Conservation (phyloP, 345 rosid species). For the Euphorbia pulcherrima region DNA sequence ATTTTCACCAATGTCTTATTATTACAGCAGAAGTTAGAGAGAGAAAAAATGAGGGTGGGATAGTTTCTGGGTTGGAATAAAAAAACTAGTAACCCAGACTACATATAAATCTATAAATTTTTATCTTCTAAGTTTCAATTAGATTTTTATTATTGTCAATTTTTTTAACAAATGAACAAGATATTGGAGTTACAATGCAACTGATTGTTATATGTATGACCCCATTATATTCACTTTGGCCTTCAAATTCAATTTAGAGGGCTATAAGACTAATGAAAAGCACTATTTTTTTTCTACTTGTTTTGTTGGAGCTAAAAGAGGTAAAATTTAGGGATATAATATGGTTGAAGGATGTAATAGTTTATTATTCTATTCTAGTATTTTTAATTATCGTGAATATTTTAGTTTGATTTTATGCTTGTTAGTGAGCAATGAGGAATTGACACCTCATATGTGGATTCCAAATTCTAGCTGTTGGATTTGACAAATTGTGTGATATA, state of each 20-base stretch:
- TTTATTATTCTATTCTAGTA: neutral
- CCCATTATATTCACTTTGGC: constrained; percentile 24
- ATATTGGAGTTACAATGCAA: constrained; percentile 21
- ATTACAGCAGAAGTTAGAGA: constrained; percentile 40
- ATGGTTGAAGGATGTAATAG: constrained; percentile 28
- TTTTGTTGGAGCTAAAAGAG: constrained; percentile 8
- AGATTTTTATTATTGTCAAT: constrained; percentile 29
- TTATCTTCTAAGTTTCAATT: constrained; percentile 24
- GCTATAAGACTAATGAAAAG: constrained; percentile 5
- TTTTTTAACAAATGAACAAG: constrained; percentile 16
- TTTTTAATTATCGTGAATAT: constrained; percentile 7
- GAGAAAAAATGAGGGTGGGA: constrained; percentile 17
- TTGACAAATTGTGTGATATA: constrained; percentile 8
- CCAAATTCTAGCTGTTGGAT: constrained; percentile 18
- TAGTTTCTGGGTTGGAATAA: constrained; percentile 33
- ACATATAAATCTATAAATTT: constrained; percentile 20
- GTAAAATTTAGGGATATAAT: constrained; percentile 13
- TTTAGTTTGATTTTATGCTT: constrained; percentile 6
- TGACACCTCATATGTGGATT: constrained; percentile 22
- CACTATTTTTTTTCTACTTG: neutral
- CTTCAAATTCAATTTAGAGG: constrained; percentile 17
- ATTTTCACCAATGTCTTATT: constrained; percentile 39
- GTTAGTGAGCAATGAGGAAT: constrained; percentile 14
- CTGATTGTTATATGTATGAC: constrained; percentile 15
- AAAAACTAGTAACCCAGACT: constrained; percentile 28